Evolutionary conservation across 2,329 filamentous ascomycete genomes (phyloP).

Genomic region (Ascochyta koolunga): DNA sequence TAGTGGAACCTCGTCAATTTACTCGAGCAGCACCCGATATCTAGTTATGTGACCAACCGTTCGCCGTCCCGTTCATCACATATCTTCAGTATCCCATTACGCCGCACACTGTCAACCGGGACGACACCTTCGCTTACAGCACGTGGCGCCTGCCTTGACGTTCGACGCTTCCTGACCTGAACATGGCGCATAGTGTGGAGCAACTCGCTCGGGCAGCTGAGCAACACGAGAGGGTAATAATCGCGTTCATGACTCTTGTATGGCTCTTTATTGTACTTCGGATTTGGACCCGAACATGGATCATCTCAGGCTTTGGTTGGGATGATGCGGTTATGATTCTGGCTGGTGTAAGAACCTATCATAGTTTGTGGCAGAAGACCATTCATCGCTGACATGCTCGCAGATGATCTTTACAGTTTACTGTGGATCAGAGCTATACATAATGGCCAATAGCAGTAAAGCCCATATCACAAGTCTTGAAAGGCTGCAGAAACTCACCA

Average conservation of each 20-base stretch:
- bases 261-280: constrained; percentile 50
- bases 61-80: constrained; percentile 1
- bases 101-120: constrained; percentile 2
- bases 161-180: not conserved
- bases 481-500: constrained; percentile 35
- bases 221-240: constrained; percentile 33
- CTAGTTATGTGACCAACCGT: constrained; percentile 9
- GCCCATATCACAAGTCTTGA: constrained; percentile 35
- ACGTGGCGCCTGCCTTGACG: constrained; percentile 7
- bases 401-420: constrained; percentile 46
- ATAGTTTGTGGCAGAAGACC: not conserved
- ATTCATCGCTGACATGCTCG: constrained; percentile 4
- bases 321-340: constrained; percentile 52
- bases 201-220: constrained; percentile 28
- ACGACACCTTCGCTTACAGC: constrained; percentile 6
- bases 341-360: constrained; percentile 36
- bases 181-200: constrained; percentile 31
- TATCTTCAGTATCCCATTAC: constrained; percentile 8
- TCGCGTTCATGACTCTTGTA: constrained; percentile 45
- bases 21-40: constrained; percentile 17
- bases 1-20: constrained; percentile 21
- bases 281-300: constrained; percentile 48
- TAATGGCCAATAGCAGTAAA: constrained; percentile 41
- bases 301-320: constrained; percentile 52
- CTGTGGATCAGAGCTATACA: constrained; percentile 34